These are phyloP conservation scores for Elsinoe australis DNA, from an alignment of 2,329 filamentous ascomycete species.

Conservation along the genomic window DNA sequence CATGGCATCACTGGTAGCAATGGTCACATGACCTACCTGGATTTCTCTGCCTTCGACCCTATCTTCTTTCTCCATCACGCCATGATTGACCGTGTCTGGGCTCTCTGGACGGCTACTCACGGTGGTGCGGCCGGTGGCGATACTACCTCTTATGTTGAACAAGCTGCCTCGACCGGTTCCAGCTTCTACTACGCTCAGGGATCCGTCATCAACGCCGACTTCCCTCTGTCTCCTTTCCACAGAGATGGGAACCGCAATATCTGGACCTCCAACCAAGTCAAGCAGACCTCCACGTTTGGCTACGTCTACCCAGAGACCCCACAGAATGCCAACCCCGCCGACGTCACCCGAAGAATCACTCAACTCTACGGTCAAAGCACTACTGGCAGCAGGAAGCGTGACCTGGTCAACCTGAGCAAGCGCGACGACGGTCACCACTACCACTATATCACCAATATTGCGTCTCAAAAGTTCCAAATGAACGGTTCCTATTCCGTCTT, in stretches of 20 bases:
- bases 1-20: constrained; percentile 49
- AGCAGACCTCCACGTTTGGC: constrained; percentile 55
- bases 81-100: constrained; percentile 67
- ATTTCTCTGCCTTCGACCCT: constrained; percentile 70
- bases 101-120: constrained; percentile 70
- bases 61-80: constrained; percentile 68
- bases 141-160: constrained; percentile 57
- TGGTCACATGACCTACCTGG: constrained; percentile 63
- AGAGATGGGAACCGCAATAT: constrained; percentile 50
- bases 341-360: constrained; percentile 51
- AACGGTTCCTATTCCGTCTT: constrained; percentile 57
- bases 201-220: constrained; percentile 33
- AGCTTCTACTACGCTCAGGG: constrained; percentile 56
- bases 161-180: constrained; percentile 44
- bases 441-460: constrained; percentile 63
- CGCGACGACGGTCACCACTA: constrained; percentile 41
- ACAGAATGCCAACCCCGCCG: constrained; percentile 32
- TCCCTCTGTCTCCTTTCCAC: constrained; percentile 60
- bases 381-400: constrained; percentile 15
- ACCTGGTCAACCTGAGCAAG: neutral
- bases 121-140: neutral
- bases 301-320: constrained; percentile 67
- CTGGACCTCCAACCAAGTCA: constrained; percentile 59
- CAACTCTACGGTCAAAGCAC: constrained; percentile 47
- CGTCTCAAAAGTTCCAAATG: constrained; percentile 53